Percentiles rank a stretch among this genome's conserved stretches.
Conservation (phyloP, 192 early-diverging fungal genomes). For the Cetraspora pellucida region DNA sequence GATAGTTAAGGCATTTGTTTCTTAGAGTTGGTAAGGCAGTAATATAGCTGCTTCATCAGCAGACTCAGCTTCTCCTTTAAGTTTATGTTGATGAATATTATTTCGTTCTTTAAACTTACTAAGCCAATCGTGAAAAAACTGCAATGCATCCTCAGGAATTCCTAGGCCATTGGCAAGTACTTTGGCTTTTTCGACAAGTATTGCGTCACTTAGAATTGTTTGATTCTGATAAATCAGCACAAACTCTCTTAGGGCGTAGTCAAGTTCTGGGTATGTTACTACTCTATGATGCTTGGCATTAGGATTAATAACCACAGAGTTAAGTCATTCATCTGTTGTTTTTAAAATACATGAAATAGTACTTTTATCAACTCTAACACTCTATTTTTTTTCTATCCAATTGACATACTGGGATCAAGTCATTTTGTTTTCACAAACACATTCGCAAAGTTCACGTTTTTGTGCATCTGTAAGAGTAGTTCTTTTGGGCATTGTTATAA, state of each 20-base stretch:
- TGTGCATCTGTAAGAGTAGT: constrained; percentile 19
- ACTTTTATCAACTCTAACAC: constrained; percentile 22
- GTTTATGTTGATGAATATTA: constrained; percentile 33
- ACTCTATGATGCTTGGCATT: constrained; percentile 9
- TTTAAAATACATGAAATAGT: constrained; percentile 28
- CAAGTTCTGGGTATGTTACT: constrained; percentile 16
- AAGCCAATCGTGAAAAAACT: constrained; percentile 45
- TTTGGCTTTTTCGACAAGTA: constrained; percentile 13
- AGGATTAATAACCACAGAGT: neutral
- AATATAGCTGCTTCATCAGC: neutral
- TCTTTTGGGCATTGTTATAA: constrained; percentile 17
- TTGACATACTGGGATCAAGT: constrained; percentile 19
- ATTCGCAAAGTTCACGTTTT: constrained; percentile 30
- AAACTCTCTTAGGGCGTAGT: constrained; percentile 1
- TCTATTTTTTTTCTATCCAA: constrained; percentile 30
- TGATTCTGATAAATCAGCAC: neutral
- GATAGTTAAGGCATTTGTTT: constrained; percentile 10
- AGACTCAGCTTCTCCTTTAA: constrained; percentile 17
- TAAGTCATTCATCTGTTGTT: constrained; percentile 15
- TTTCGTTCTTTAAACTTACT: constrained; percentile 46
- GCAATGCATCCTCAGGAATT: constrained; percentile 26
- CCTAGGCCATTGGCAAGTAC: neutral
- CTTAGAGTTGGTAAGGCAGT: neutral
- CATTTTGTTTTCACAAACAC: constrained; percentile 12
- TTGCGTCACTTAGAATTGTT: neutral